Percentiles rank a stretch among this genome's conserved stretches.
phyloP scores from a whole-genome alignment of 164 flowering plant species.

The Macadamia integrifolia region DNA sequence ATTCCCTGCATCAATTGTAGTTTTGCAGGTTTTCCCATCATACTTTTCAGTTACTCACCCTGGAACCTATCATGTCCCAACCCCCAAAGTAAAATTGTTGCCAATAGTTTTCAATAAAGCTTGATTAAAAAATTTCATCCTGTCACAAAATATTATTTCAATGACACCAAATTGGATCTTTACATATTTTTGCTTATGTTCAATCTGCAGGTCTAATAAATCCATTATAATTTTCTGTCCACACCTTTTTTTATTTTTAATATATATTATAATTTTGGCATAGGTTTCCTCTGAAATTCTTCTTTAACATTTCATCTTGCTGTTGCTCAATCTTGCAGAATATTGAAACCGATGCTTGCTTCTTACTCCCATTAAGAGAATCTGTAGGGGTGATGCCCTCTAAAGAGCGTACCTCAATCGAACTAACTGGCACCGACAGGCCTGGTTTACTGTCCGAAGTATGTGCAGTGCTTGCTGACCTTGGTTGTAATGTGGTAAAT shows the following conservation, averaged over 20 bases:
- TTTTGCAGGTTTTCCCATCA: too few relatives aligned
- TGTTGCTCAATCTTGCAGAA: slow-evolving; percentile 22
- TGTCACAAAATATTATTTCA: too few relatives aligned
- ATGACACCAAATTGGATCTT: too few relatives aligned
- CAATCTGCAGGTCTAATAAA: background rate
- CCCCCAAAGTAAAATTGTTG: too few relatives aligned
- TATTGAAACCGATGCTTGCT: slow-evolving; percentile 28
- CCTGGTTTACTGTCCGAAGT: slow-evolving; percentile 60
- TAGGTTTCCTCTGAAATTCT: too few relatives aligned
- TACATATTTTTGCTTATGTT: background rate
- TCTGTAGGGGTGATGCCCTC: slow-evolving; percentile 40
- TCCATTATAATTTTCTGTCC: background rate
- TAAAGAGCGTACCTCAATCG: slow-evolving; percentile 38
- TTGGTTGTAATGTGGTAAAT: slow-evolving; percentile 41
- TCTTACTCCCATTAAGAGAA: slow-evolving; percentile 17
- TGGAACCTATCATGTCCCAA: too few relatives aligned
- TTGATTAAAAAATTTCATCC: too few relatives aligned
- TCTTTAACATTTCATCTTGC: background rate
- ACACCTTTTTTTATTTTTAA: background rate
- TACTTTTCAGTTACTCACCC: too few relatives aligned
- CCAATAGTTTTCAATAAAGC: too few relatives aligned
- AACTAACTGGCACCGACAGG: slow-evolving; percentile 45
- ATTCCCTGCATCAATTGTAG: too few relatives aligned
- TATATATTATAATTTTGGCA: too few relatives aligned
- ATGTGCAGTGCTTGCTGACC: slow-evolving; percentile 45